Percentiles rank a stretch among this genome's conserved stretches.
phyloP scores from a whole-genome alignment of 2,329 filamentous ascomycete genomes.

The Aspergillus brunneoviolaceus region DNA sequence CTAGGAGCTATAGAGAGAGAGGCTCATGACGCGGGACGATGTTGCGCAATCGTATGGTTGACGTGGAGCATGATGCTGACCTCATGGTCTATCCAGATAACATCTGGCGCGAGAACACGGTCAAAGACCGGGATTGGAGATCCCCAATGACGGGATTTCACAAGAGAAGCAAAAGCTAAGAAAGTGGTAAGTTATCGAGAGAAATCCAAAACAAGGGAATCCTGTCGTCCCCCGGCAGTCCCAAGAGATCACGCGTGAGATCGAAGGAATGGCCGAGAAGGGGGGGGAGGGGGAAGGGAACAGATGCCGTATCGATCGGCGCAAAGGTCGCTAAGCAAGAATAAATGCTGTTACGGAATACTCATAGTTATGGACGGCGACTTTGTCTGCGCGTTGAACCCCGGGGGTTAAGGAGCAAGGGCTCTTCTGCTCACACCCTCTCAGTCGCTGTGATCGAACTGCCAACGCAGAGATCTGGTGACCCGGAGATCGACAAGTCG shows the following conservation, averaged over 20 bases:
- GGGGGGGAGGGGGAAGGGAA: not conserved
- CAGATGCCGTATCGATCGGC: constrained; percentile 4
- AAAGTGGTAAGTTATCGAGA: not conserved
- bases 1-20: not conserved
- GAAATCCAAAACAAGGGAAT: not conserved
- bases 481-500: constrained; percentile 32
- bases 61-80: not conserved
- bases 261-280: not conserved
- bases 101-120: not conserved
- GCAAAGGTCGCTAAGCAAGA: constrained; percentile 8
- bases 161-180: not conserved
- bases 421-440: not conserved
- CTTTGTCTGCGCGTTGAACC: constrained; percentile 12
- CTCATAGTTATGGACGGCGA: constrained; percentile 15
- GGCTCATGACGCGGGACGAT: not conserved
- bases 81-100: not conserved
- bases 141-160: not conserved
- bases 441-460: constrained; percentile 22
- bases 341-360: not conserved
- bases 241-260: constrained; percentile 7
- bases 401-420: constrained; percentile 9
- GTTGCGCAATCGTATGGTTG: not conserved
- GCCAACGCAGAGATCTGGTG: constrained; percentile 40
- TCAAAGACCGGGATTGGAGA: not conserved
- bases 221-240: not conserved